Evolutionary conservation across 2,329 filamentous ascomycete species (phyloP).

Genomic region (Chalaropsis thielavioides): DNA sequence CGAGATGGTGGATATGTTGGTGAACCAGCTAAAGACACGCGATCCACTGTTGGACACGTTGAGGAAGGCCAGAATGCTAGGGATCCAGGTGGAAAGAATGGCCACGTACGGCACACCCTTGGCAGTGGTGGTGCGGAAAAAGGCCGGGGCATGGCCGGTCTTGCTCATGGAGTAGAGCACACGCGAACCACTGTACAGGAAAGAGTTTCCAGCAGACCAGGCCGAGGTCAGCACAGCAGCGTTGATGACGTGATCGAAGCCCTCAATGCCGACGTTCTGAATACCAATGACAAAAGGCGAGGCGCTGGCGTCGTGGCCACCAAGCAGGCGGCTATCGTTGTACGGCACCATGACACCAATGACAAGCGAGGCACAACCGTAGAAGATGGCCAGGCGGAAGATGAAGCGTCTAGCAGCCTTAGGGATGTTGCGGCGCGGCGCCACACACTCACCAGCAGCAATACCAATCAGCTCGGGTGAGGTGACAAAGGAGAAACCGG

Average conservation of each 20-base stretch:
- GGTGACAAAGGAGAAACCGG: slow-evolving; percentile 47
- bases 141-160: slow-evolving; percentile 48
- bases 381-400: slow-evolving; percentile 48
- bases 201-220: slow-evolving; percentile 46
- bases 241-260: slow-evolving; percentile 53
- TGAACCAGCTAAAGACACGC: slow-evolving; percentile 56
- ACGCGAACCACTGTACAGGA: slow-evolving; percentile 53
- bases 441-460: slow-evolving; percentile 49
- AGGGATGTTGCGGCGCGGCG: slow-evolving; percentile 51
- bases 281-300: slow-evolving; percentile 56
- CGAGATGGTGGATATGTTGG: slow-evolving; percentile 51
- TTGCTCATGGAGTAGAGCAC: slow-evolving; percentile 55
- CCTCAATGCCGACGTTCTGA: slow-evolving; percentile 46
- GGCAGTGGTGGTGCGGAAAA: slow-evolving; percentile 43
- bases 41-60: slow-evolving; percentile 49
- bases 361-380: slow-evolving; percentile 46
- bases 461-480: slow-evolving; percentile 49
- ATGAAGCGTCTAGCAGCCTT: slow-evolving; percentile 49
- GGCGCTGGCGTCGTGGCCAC: slow-evolving; percentile 42
- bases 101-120: slow-evolving; percentile 46
- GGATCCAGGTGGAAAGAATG: slow-evolving; percentile 39
- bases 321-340: slow-evolving; percentile 46
- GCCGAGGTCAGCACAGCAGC: slow-evolving; percentile 52
- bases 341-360: slow-evolving; percentile 50
- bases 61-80: slow-evolving; percentile 55